Percentiles rank a stretch among this genome's conserved stretches.
Evolutionary conservation across 768 basidiomycete species (phyloP).

Genomic region (Collybiopsis luxurians): DNA sequence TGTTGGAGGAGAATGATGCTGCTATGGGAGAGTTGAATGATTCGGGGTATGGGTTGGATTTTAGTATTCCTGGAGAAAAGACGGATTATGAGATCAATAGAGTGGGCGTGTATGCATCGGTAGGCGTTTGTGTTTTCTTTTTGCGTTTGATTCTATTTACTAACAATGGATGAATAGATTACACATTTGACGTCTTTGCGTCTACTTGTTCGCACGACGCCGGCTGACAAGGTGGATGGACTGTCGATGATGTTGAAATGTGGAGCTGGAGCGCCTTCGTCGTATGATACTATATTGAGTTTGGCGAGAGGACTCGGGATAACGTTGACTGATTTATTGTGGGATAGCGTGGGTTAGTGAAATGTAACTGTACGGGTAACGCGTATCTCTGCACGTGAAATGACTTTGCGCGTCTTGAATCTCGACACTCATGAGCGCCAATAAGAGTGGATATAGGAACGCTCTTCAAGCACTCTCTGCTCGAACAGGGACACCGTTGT

Average conservation of each 20-base stretch:
- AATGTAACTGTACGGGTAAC: neutral
- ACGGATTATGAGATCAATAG: slow-evolving; percentile 72
- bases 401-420: neutral
- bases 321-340: slow-evolving; percentile 25
- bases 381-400: neutral
- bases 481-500: slow-evolving; percentile 70
- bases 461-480: slow-evolving; percentile 59
- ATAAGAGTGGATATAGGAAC: slow-evolving; percentile 34
- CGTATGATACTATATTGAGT: slow-evolving; percentile 36
- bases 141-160: neutral
- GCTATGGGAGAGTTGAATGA: slow-evolving; percentile 19
- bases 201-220: slow-evolving; percentile 63
- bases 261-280: slow-evolving; percentile 35
- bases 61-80: slow-evolving; percentile 61
- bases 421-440: neutral
- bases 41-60: slow-evolving; percentile 43
- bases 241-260: slow-evolving; percentile 67
- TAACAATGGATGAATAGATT: slow-evolving; percentile 41
- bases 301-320: slow-evolving; percentile 44
- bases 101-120: slow-evolving; percentile 56
- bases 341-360: slow-evolving; percentile 23
- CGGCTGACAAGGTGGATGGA: slow-evolving; percentile 62
- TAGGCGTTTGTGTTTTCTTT: slow-evolving; percentile 32
- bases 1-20: slow-evolving; percentile 71
- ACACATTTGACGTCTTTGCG: slow-evolving; percentile 62